Evolutionary conservation across 768 basidiomycete genomes (phyloP), one percentile per base, ranked within the genome.

Genomic region (Suillus subaureus): DNA sequence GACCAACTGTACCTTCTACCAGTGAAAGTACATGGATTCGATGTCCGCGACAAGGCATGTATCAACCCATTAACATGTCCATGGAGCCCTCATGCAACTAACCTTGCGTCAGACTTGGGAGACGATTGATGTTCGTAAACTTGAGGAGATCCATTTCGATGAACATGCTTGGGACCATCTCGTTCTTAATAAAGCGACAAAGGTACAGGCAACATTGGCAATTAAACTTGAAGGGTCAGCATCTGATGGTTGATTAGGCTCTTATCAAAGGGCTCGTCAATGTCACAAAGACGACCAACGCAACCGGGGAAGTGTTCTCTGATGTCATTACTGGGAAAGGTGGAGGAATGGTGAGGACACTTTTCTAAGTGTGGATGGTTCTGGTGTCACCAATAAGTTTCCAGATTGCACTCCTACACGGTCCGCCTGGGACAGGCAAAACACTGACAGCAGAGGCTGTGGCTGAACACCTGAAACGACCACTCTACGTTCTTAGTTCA

Each of bases 271-370:
- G 70, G 1, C 66, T 74, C 9, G 73, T 73, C 40, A 64, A 70
- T 57, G 73, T 73, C 8, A 74, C 73, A 2, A 69, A 55, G 52
- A 71, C 69, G 56, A 67, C 70, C 12, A 72, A 70, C 37, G 64
- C 62, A 31, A 45, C 69, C 21, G 52, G 61, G 7, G 67, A 70
- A n/a, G 68, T 72, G 3, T 70, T 74, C 45, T 67, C 45, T 62
- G 87, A 89, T 65, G 86, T 88, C 66, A 85, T 89, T 73, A 84
- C 83, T 69, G 87, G 87, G 42, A 89, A 89, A 70, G 88, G 87
- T 0, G 84, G 85, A n/a, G 84, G 84, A 16, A 76, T 87, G 43
- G 84, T 89, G 23, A 78, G 87, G 57, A 84, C 85, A 63, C 76
- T 85, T 3, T 40, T 56, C 8, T 62, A 37, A 4, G 8, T 37